Evolutionary conservation across 495 filamentous ascomycete genomes (phyloP), one percentile per base, ranked within the genome.

Genomic region (Staphylotrichum tortipilum): DNA sequence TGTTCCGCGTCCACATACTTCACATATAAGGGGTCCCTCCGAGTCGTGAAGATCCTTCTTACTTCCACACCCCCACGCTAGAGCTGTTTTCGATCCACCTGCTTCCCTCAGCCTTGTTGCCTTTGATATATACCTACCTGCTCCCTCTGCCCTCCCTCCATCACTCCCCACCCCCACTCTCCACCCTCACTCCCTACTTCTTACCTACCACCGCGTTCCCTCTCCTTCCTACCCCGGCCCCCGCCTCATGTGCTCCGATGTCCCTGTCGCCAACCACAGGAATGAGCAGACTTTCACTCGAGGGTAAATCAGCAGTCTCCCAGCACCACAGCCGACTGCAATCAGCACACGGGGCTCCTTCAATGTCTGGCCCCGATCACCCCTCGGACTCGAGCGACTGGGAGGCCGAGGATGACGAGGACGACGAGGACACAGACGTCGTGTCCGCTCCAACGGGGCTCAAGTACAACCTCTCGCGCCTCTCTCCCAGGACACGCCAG

Each of bases 211-310:
- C n/a, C n/a, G n/a, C 24, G 5, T 28, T 26, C 14, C 15, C 11
- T 19, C 3, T 31, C 19, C 31, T 12, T 42, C 9, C 35, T 45
- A 31, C 44, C 56, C 49, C 37, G 22, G 4, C 47, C 8, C 31
- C 40, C 39, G 22, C 8, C 17, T 47, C 12, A 18, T 19, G 19
- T 10, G 17, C 24, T n/a, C 34, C 52, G 51, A 67, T 67, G 64
- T 59, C 62, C 35, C 54, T 64, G 38, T 64, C 67, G 44, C 57
- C 61, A 30, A 68, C 68, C 23, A 61, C 61, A 23, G 59, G 60
- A 47, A 53, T 74, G 55, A 68, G 61, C 45, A 61, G 59, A 58
- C 67, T 74, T 59, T 68, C 68, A 29, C 56, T 74, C 14, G 68
- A 61, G 49, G 56, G 55, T 56, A 65, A 64, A 50, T 61, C 66